Evolutionary conservation across 176 grass and related monocot genomes (phyloP), one percentile per base, ranked within the genome.

Genomic region (bread wheat (Triticum aestivum)): DNA sequence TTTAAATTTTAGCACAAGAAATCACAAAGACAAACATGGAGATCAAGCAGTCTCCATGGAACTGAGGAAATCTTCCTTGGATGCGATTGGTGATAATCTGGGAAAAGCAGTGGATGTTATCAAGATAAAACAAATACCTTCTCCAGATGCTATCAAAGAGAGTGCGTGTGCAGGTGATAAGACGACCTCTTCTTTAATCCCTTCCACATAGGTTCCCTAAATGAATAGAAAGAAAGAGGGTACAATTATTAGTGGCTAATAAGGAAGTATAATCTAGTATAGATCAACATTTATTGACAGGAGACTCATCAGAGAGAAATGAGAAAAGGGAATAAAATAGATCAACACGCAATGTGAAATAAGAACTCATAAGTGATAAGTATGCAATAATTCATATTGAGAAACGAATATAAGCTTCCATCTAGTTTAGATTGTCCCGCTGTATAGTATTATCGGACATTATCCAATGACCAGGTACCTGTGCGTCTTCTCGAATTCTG

Each of bases 121-220:
- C 69, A 73, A 79, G 37, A 69, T 67, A 78, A 82, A 65, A 65
- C 0, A 72, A 41, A 83, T 95, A 98, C 96, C 96, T 98, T 98
- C 96, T 27, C 96, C 96, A 88, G 96, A 86, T 91, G 96, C 96
- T 86, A 98, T 98, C 67, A 98, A 82, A 82, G 96, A 98, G 88
- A 98, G 96, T 12, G 96, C 93, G 88, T 98, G 96, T 69, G 96
- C 96, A 88, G 96, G 96, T 83, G 96, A 98, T 59, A 98, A 88
- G 80, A 98, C 93, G 18, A 98, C 96, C 82, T 98, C 96, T 94
- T 98, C 96, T 92, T 98, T 98, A 82, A 98, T 92, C 66, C 96
- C 96, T 91, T 98, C 93, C 41, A 98, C 96, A 88, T 98, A 98
- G 75, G 93, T 95, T 88, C 96, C 96, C 96, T 98, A 66, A 80